These are phyloP conservation scores for Leptographium wingfieldii DNA, from an alignment of 2,329 filamentous ascomycete species.

Conservation along the genomic window DNA sequence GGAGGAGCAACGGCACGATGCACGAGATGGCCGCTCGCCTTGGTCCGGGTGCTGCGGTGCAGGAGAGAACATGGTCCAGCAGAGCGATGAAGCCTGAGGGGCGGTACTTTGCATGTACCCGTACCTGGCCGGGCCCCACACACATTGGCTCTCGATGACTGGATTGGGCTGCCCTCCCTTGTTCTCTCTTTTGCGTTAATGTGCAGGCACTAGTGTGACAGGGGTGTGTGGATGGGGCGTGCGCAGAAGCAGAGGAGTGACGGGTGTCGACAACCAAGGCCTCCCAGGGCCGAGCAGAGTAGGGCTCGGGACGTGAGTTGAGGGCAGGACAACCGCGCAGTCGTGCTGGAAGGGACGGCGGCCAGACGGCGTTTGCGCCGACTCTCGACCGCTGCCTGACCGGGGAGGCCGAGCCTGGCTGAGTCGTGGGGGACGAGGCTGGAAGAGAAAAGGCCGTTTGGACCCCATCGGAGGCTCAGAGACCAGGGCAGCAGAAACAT, in stretches of 20 bases:
- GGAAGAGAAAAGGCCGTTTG: too few species aligned
- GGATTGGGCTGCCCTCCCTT: constrained; percentile 3
- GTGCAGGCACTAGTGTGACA: constrained; percentile 5
- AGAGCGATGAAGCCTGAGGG: neutral
- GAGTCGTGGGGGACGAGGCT: neutral
- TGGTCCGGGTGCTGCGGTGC: neutral
- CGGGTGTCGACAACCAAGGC: neutral
- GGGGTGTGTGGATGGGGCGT: neutral
- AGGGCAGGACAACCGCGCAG: neutral
- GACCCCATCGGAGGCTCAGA: too few species aligned
- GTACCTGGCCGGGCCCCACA: constrained; percentile 4
- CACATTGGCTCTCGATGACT: constrained; percentile 2
- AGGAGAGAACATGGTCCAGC: neutral
- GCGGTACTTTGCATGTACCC: neutral
- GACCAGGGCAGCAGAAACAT: too few species aligned
- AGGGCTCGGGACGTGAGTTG: neutral
- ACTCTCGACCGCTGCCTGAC: neutral
- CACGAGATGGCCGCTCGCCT: neutral
- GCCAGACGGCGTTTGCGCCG: neutral
- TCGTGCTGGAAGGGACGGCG: neutral
- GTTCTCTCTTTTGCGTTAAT: constrained; percentile 6
- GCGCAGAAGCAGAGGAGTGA: neutral
- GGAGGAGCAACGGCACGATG: neutral
- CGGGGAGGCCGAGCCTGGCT: neutral
- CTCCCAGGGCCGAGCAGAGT: neutral